A percentile compares a stretch with the other conserved stretches of the same genome.
These are phyloP conservation scores for Tolypocladium ophioglossoides DNA, from an alignment of 2,329 filamentous ascomycete species.

Conservation along the genomic window DNA sequence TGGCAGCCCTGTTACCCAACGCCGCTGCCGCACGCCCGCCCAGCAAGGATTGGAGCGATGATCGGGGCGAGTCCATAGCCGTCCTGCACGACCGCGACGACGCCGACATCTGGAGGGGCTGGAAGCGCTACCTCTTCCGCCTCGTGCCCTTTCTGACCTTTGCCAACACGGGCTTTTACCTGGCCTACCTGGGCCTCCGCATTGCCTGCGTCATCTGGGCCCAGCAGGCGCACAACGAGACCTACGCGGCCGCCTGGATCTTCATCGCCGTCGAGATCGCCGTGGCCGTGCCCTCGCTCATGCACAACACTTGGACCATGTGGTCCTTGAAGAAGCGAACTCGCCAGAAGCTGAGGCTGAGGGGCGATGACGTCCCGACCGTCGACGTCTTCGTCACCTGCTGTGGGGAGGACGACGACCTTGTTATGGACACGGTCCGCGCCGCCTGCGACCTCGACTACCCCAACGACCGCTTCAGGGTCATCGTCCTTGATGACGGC, in stretches of 20 bases:
- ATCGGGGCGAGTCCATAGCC: slow-evolving; percentile 21
- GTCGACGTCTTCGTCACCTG: slow-evolving; percentile 48
- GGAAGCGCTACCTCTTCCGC: slow-evolving; percentile 28
- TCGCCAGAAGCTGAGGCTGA: slow-evolving; percentile 41
- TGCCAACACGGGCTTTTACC: slow-evolving; percentile 30
- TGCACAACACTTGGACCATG: slow-evolving; percentile 49
- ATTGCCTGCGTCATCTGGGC: slow-evolving; percentile 42
- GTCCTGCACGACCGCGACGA: slow-evolving; percentile 32
- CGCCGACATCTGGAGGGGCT: slow-evolving; percentile 32
- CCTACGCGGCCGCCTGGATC: slow-evolving; percentile 42
- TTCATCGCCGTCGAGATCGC: slow-evolving; percentile 45
- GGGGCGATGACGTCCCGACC: slow-evolving; percentile 36
- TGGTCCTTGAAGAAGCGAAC: slow-evolving; percentile 43
- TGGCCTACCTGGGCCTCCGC: slow-evolving; percentile 38
- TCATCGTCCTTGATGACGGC: slow-evolving; percentile 46
- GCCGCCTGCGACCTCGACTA: slow-evolving; percentile 45
- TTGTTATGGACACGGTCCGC: slow-evolving; percentile 46
- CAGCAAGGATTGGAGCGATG: slow-evolving; percentile 21
- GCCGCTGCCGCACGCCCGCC: slow-evolving; percentile 14
- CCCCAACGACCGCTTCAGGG: slow-evolving; percentile 38
- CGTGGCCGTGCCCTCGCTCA: slow-evolving; percentile 41
- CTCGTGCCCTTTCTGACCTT: slow-evolving; percentile 28
- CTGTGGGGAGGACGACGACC: slow-evolving; percentile 44
- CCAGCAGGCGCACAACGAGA: slow-evolving; percentile 27
- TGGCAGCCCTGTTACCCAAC: slow-evolving; percentile 26